These are phyloP conservation scores for Russula earlei DNA, from an alignment of 768 basidiomycete species.

Conservation along the genomic window DNA sequence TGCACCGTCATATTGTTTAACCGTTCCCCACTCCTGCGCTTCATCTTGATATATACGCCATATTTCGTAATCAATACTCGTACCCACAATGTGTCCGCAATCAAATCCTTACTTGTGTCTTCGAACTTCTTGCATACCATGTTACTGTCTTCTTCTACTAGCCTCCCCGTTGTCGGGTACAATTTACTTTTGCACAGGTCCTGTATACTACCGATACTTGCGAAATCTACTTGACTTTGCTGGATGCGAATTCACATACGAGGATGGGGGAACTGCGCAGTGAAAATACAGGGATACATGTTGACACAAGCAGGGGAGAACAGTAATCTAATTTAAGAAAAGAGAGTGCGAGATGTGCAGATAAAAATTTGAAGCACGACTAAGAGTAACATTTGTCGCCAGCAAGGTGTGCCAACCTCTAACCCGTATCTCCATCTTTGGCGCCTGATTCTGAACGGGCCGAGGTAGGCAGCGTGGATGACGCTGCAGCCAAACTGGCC, in stretches of 20 bases:
- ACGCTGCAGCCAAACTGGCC: constrained; percentile 30
- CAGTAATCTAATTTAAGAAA: constrained; percentile 3
- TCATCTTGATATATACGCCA: constrained; percentile 19
- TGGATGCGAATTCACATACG: constrained; percentile 10
- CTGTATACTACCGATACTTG: constrained; percentile 25
- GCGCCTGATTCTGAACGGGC: constrained; percentile 52
- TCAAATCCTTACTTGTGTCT: constrained; percentile 17
- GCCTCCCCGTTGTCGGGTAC: constrained; percentile 25
- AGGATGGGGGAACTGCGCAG: background rate
- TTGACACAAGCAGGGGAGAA: constrained; percentile 5
- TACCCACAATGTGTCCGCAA: constrained; percentile 21
- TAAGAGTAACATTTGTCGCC: background rate
- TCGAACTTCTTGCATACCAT: constrained; percentile 27
- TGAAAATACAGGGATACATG: constrained; percentile 18
- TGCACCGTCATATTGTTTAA: constrained; percentile 18
- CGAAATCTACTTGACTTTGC: constrained; percentile 16
- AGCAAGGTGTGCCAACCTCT: constrained; percentile 15
- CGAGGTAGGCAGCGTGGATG: constrained; percentile 27
- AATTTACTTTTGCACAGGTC: constrained; percentile 22
- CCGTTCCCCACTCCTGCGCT: constrained; percentile 9
- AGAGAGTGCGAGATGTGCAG: background rate
- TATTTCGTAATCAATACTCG: constrained; percentile 23
- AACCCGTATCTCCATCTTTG: constrained; percentile 73
- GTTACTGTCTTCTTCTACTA: constrained; percentile 21
- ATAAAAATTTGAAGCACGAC: constrained; percentile 8